These are phyloP conservation scores for Clausena lansium DNA, from an alignment of 345 rosid species.

Conservation along the genomic window DNA sequence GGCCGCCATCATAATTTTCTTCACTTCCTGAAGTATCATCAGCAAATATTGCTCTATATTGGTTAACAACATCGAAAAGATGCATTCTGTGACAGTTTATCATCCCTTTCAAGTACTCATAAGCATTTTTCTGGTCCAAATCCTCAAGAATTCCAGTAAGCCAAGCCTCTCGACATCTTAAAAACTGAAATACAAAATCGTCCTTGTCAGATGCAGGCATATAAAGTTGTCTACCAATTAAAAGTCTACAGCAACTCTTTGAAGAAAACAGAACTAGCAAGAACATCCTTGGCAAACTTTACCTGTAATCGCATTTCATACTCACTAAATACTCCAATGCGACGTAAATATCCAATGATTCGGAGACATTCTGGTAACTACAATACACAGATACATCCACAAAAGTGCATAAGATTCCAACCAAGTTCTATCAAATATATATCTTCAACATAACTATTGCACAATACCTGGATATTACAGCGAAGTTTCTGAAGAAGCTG, in stretches of 20 bases:
- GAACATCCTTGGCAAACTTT: slow-evolving; percentile 13
- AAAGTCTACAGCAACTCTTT: not conserved
- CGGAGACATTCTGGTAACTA: slow-evolving; percentile 97
- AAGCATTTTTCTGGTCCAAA: slow-evolving; percentile 84
- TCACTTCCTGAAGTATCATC: slow-evolving; percentile 97
- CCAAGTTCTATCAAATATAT: not conserved
- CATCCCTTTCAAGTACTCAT: slow-evolving; percentile 93
- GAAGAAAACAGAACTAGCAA: not conserved
- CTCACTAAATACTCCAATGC: slow-evolving; percentile 90
- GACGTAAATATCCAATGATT: slow-evolving; percentile 89
- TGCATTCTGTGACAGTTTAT: slow-evolving; percentile 80
- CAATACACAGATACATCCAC: slow-evolving; percentile 19
- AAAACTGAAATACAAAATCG: slow-evolving; percentile 56
- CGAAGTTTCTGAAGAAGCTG: slow-evolving; percentile 92
- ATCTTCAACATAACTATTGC: slow-evolving; percentile 11
- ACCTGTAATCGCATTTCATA: slow-evolving; percentile 98
- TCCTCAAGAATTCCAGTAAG: slow-evolving; percentile 96
- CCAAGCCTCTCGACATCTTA: slow-evolving; percentile 98
- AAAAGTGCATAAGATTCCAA: slow-evolving; percentile 16
- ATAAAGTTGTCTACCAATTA: not conserved
- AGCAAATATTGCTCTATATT: slow-evolving; percentile 93
- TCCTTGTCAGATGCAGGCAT: slow-evolving; percentile 21
- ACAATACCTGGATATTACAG: slow-evolving; percentile 82
- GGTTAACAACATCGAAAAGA: slow-evolving; percentile 95
- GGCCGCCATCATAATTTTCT: slow-evolving; percentile 91